Percentiles rank a stretch among this genome's conserved stretches.
Evolutionary conservation across 768 basidiomycete genomes (phyloP).

Genomic region (Naganishia friedmannii): DNA sequence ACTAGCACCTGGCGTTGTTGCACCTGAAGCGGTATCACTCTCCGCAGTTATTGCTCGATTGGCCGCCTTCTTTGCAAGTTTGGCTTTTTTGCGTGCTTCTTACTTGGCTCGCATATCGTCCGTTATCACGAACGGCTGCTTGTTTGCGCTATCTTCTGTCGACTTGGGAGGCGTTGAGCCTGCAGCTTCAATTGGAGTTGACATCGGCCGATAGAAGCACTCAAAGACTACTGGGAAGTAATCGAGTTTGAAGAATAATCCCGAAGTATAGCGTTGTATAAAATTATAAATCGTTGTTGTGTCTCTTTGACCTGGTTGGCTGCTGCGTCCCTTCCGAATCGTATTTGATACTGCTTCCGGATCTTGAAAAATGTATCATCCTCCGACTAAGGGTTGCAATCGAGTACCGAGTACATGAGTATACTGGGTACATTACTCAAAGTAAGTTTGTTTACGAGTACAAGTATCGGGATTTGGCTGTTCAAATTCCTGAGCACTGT

Average conservation of each 20-base stretch:
- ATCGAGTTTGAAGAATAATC: neutral
- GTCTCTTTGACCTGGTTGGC: neutral
- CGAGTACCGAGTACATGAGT: no score
- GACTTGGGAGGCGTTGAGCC: neutral
- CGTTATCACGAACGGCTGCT: conserved; percentile 33
- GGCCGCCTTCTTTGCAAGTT: conserved; percentile 42
- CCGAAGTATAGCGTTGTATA: neutral
- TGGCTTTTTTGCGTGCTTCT: conserved; percentile 41
- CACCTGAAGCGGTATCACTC: conserved; percentile 13
- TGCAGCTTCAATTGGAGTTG: neutral
- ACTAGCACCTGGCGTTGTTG: conserved; percentile 32
- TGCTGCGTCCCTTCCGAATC: no score
- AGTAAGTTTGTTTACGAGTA: no score
- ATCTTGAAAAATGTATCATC: no score
- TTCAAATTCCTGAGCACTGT: no score
- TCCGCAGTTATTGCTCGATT: conserved; percentile 14
- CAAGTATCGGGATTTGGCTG: no score
- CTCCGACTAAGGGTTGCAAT: no score
- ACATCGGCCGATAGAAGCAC: neutral
- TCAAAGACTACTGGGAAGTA: neutral
- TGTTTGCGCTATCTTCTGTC: neutral
- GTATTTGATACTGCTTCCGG: no score
- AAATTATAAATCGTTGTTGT: no score
- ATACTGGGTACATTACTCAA: no score
- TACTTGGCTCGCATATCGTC: conserved; percentile 37